These are phyloP conservation scores for Mentha longifolia DNA, from an alignment of 257 asterid species.

Conservation along the genomic window DNA sequence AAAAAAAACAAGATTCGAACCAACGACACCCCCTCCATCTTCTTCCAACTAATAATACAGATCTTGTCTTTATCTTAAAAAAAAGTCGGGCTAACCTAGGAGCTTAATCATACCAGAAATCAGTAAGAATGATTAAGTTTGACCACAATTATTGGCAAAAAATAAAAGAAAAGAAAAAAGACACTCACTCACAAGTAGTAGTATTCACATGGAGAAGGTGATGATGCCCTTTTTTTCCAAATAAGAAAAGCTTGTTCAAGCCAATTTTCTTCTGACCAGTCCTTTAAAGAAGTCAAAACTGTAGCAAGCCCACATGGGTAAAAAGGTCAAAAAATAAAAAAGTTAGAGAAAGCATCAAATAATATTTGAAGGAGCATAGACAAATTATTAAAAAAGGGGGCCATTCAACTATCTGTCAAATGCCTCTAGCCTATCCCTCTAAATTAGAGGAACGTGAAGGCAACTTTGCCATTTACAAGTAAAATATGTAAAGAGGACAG, in stretches of 20 bases:
- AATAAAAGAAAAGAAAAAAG: neutral
- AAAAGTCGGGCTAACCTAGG: constrained; percentile 32
- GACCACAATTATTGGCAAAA: constrained; percentile 28
- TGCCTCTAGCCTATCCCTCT: constrained; percentile 14
- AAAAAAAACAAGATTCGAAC: neutral
- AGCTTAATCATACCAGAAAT: constrained; percentile 18
- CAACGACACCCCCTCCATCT: neutral
- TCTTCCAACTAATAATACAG: neutral
- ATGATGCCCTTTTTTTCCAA: constrained; percentile 17
- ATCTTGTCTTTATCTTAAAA: constrained; percentile 16
- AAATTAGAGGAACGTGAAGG: constrained; percentile 1
- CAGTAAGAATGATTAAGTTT: constrained; percentile 22
- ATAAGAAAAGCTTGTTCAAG: constrained; percentile 38
- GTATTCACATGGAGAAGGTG: constrained; percentile 33
- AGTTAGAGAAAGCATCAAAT: constrained; percentile 33
- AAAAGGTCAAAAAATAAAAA: constrained; percentile 3
- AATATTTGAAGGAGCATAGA: neutral
- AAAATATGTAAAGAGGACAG: neutral
- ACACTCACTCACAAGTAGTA: constrained; percentile 13
- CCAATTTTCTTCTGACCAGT: constrained; percentile 67
- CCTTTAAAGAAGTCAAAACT: constrained; percentile 91
- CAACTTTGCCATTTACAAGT: constrained; percentile 2
- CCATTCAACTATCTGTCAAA: constrained; percentile 21
- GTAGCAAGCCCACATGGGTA: constrained; percentile 47
- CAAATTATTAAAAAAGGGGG: constrained; percentile 16